Evolutionary conservation across 2,329 filamentous ascomycete genomes (phyloP), one percentile per base, ranked within the genome.

Genomic region (Aureobasidium sp.): DNA sequence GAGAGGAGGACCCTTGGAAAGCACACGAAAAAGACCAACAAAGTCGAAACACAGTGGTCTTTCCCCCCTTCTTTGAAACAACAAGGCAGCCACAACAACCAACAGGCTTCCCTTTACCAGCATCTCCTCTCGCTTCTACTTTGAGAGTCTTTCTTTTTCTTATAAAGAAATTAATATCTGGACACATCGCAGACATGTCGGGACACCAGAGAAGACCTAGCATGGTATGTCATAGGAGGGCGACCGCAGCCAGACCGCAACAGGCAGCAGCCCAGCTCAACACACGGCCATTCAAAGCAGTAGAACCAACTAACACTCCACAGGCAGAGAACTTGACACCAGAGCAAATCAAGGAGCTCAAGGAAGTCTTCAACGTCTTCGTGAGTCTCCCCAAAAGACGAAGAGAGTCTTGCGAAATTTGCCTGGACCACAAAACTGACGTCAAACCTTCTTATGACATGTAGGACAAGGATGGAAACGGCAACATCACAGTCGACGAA

Each of bases 401-500:
- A 39, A 20, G 20, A 20, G 20, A 20, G 20, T 20, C 20, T 20
- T 20, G 20, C 20, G 20, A 20, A 20, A 20, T 20, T 4, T 9
- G 7, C 13, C 2, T 41, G 9, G 15, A 42, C 9, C 15, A 50
- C 7, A n/a, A 32, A 59, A 36, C 44, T 59, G 34, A 59, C 42
- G 10, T 6, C 5, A n/a, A 27, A 5, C 6, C 32, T 20, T 27
- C 42, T 37, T 4, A 13, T 5, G 5, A 12, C 3, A 4, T 26
- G 17, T 32, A 61, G 58, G 59, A 61, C 59, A 61, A 61, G 32
- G 59, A 61, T 47, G 59, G 59, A 41, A 53, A 61, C 27, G 59
- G 59, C 47, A 61, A 52, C 39, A 61, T 61, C 48, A 52, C 59
- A 52, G 59, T 61, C 48, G 59, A 61, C 26, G 59, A 61, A 29